Conservation (phyloP, 805 yeast genomes). For the Ogataea sp. region DNA sequence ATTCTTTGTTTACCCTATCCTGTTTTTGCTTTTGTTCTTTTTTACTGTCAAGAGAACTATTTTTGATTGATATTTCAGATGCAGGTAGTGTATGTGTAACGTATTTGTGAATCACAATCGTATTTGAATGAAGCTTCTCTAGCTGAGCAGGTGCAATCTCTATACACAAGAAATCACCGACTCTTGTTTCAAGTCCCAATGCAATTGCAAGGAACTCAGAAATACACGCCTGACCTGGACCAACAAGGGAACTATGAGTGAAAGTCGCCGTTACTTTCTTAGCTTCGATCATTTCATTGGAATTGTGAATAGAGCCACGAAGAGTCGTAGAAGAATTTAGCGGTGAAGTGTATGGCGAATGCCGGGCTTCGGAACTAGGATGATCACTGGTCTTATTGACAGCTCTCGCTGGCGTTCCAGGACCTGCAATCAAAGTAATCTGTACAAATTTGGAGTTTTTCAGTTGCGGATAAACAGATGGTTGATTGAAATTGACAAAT, state of each 20-base stretch:
- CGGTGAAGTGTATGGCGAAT: neutral
- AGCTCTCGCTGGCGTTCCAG: conserved; percentile 26
- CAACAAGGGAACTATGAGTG: conserved; percentile 27
- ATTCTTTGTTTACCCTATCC: conserved; percentile 5
- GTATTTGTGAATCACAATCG: conserved; percentile 47
- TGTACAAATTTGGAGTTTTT: conserved; percentile 35
- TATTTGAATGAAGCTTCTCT: conserved; percentile 21
- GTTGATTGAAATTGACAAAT: conserved; percentile 35
- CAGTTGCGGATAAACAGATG: conserved; percentile 20
- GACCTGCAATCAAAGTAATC: conserved; percentile 47
- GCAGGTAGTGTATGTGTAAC: conserved; percentile 33
- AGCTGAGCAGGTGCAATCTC: conserved; percentile 25
- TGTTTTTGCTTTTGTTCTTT: conserved; percentile 15
- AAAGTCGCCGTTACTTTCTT: conserved; percentile 44
- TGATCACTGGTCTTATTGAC: neutral
- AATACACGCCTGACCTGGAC: conserved; percentile 38
- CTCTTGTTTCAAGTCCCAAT: conserved; percentile 37
- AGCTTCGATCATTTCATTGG: conserved; percentile 23
- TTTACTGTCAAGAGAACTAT: conserved; percentile 12
- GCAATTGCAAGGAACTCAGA: conserved; percentile 49
- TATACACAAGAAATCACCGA: conserved; percentile 49
- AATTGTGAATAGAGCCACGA: neutral
- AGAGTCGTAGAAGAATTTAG: neutral
- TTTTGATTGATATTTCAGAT: conserved; percentile 16
- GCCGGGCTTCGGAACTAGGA: no score